phyloP scores from a whole-genome alignment of 2,329 filamentous ascomycete species.

The Ciborinia camelliae region DNA sequence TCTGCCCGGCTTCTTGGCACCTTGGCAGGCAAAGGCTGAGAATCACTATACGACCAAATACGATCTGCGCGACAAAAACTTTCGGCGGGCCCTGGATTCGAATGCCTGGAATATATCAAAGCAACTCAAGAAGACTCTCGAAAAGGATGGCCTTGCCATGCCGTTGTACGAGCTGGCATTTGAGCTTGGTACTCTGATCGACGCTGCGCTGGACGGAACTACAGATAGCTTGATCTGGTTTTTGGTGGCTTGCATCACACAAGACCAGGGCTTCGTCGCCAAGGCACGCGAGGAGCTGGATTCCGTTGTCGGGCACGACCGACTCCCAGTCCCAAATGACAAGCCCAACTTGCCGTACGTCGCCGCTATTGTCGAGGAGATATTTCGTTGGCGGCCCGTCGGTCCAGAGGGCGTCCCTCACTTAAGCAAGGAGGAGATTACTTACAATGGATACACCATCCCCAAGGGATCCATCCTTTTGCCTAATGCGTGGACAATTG shows the following conservation, averaged over 20 bases:
- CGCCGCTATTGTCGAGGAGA: constrained; percentile 14
- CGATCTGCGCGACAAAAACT: constrained; percentile 1
- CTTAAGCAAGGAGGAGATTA: constrained; percentile 50
- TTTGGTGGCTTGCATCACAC: constrained; percentile 7
- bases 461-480: constrained; percentile 39
- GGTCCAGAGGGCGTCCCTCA: constrained; percentile 42
- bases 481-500: constrained; percentile 3
- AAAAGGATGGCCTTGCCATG: not conserved
- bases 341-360: constrained; percentile 9
- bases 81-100: constrained; percentile 9
- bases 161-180: not conserved
- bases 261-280: not conserved
- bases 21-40: constrained; percentile 12
- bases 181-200: constrained; percentile 3
- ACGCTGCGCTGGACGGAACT: constrained; percentile 2
- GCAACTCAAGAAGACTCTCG: not conserved
- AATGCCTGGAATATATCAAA: constrained; percentile 13
- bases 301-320: constrained; percentile 6
- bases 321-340: constrained; percentile 11
- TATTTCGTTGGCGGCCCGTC: constrained; percentile 44
- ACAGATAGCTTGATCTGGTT: constrained; percentile 7
- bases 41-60: constrained; percentile 12
- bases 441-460: constrained; percentile 55
- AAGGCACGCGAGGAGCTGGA: constrained; percentile 15
- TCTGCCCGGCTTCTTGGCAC: constrained; percentile 8